Percentiles rank a stretch among this genome's conserved stretches.
phyloP scores from a whole-genome alignment of 495 filamentous ascomycete species.

The Talaromyces thailandensis region DNA sequence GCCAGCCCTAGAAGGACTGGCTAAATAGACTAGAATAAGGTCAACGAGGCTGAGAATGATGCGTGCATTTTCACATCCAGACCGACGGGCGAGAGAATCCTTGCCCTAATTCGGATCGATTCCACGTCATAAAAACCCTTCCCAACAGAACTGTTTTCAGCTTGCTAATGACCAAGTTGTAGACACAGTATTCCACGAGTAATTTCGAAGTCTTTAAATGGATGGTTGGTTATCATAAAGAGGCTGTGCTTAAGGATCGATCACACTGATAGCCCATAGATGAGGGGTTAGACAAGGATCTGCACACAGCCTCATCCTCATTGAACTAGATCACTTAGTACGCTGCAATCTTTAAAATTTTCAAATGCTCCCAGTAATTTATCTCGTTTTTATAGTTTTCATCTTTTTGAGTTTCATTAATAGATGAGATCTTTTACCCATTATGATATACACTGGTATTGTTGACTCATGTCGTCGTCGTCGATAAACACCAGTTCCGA shows the following conservation, averaged over 20 bases:
- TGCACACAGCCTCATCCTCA: not conserved
- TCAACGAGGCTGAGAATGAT: not conserved
- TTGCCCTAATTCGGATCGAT: not conserved
- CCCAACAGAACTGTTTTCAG: not conserved
- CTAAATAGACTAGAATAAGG: too few species aligned
- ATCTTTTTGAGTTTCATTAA: not conserved
- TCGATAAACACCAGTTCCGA: not conserved
- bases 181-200: not conserved
- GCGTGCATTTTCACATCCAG: not conserved
- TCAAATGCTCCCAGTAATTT: not conserved
- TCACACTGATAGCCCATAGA: not conserved
- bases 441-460: not conserved
- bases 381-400: not conserved
- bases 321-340: not conserved
- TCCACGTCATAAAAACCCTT: not conserved
- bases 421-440: not conserved
- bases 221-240: not conserved
- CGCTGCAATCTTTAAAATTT: not conserved
- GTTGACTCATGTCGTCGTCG: not conserved
- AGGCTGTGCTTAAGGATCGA: not conserved
- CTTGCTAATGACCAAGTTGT: not conserved
- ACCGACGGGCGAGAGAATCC: not conserved
- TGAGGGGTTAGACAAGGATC: not conserved
- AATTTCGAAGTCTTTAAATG: not conserved
- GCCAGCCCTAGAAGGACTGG: too few species aligned